These are phyloP conservation scores for Pestalotiopsis sp. DNA, from an alignment of 2,329 filamentous ascomycete species.

Conservation along the genomic window DNA sequence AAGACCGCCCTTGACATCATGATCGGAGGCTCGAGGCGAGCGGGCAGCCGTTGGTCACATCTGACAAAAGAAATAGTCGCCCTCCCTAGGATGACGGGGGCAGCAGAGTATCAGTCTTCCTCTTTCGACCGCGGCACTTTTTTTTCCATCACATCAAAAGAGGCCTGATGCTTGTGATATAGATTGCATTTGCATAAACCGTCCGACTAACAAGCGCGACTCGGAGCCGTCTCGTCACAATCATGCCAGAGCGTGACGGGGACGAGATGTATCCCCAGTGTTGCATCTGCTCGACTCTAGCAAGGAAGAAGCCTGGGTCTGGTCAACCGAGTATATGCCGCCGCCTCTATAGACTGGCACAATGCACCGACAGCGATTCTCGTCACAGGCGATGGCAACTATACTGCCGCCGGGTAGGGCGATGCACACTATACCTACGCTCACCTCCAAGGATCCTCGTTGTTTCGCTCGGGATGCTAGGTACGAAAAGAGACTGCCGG, in stretches of 20 bases:
- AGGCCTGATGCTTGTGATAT: neutral
- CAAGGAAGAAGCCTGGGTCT: neutral
- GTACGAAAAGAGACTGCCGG: neutral
- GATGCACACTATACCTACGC: neutral
- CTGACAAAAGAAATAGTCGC: neutral
- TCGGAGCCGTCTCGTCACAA: slow-evolving; percentile 7
- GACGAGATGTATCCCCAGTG: neutral
- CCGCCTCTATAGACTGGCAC: too few species aligned
- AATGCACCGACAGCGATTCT: neutral
- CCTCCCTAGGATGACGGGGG: too few species aligned
- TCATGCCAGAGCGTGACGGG: neutral
- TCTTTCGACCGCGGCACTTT: neutral
- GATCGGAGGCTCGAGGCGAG: neutral
- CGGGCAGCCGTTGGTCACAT: too few species aligned
- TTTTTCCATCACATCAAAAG: neutral
- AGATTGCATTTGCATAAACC: neutral
- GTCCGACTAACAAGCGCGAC: neutral
- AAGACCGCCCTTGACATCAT: neutral
- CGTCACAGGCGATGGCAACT: neutral
- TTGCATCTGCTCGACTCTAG: neutral
- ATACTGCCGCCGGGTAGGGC: neutral
- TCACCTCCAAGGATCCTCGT: neutral
- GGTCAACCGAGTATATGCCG: neutral
- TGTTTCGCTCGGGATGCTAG: neutral
- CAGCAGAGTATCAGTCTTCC: too few species aligned